Percentiles rank a stretch among this genome's conserved stretches.
These are phyloP conservation scores for Hypomontagnella monticulosa DNA, from an alignment of 495 filamentous ascomycete species.

Conservation along the genomic window DNA sequence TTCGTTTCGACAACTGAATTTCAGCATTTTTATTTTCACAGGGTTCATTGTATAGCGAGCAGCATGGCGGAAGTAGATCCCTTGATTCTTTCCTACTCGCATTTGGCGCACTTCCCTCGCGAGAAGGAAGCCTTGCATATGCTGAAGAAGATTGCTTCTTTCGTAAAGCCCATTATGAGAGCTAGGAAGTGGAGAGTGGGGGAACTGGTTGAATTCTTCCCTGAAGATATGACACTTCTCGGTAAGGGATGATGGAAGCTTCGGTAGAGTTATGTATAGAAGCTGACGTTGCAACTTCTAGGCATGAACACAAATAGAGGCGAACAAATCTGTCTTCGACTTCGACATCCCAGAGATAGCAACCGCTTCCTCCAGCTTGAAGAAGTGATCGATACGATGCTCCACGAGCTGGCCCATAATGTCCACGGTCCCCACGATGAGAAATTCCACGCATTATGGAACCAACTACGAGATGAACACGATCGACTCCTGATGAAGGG, in stretches of 20 bases:
- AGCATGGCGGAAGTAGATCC: slow-evolving; percentile 74
- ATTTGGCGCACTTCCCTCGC: slow-evolving; percentile 75
- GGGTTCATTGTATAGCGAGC: slow-evolving; percentile 56
- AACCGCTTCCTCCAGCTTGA: slow-evolving; percentile 84
- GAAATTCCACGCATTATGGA: slow-evolving; percentile 85
- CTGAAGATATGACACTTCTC: slow-evolving; percentile 75
- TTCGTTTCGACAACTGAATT: neutral
- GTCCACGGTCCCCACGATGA: slow-evolving; percentile 83
- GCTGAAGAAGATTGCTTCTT: slow-evolving; percentile 82
- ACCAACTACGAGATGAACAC: slow-evolving; percentile 87
- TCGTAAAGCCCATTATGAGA: slow-evolving; percentile 96
- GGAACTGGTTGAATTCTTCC: slow-evolving; percentile 86
- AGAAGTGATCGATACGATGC: slow-evolving; percentile 86
- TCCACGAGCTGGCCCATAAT: slow-evolving; percentile 95
- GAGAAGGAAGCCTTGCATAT: slow-evolving; percentile 83
- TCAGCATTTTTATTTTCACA: neutral
- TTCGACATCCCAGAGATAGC: slow-evolving; percentile 80
- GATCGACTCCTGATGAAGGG: slow-evolving; percentile 78
- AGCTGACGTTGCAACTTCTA: slow-evolving; percentile 40
- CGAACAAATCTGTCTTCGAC: slow-evolving; percentile 81
- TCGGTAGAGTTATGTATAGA: neutral
- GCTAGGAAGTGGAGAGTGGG: slow-evolving; percentile 83
- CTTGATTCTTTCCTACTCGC: slow-evolving; percentile 78
- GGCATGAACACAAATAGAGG: slow-evolving; percentile 81
- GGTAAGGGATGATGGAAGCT: slow-evolving; percentile 57